These are phyloP conservation scores for Ceratobasidium sp. DNA, from an alignment of 1,284 basidiomycete species.

Conservation along the genomic window DNA sequence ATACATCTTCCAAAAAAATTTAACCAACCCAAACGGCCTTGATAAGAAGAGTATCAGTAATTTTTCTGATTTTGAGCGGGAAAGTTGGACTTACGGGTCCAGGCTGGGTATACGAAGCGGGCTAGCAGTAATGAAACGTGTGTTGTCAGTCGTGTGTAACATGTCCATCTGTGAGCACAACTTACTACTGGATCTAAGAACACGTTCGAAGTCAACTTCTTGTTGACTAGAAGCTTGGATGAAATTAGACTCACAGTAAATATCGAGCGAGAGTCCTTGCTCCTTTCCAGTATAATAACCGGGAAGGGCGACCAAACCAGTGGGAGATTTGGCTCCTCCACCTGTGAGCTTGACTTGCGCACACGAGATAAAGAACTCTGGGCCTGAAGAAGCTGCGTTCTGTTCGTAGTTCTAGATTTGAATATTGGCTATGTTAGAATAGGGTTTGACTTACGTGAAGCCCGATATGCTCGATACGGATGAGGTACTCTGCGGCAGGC, in stretches of 20 bases:
- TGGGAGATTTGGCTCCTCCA: constrained; percentile 47
- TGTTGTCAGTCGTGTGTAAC: constrained; percentile 44
- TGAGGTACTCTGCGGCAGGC: constrained; percentile 51
- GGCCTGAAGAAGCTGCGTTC: constrained; percentile 9
- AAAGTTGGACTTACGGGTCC: constrained; percentile 54
- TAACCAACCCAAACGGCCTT: too few species aligned
- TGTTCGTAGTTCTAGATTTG: constrained; percentile 31
- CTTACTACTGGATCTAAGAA: constrained; percentile 36
- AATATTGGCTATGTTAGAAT: constrained; percentile 49
- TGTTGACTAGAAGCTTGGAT: too few species aligned
- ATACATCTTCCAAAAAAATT: too few species aligned
- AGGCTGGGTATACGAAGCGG: constrained; percentile 35
- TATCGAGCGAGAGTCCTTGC: constrained; percentile 59
- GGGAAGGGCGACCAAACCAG: constrained; percentile 44
- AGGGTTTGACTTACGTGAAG: constrained; percentile 32
- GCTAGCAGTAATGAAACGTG: not conserved
- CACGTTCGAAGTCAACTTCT: constrained; percentile 12
- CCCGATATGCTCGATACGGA: constrained; percentile 50
- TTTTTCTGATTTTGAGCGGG: constrained; percentile 62
- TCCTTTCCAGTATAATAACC: constrained; percentile 49
- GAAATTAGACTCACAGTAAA: constrained; percentile 36
- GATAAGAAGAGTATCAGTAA: too few species aligned
- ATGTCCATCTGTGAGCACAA: not conserved
- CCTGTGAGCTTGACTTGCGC: constrained; percentile 56
- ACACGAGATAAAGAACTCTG: constrained; percentile 51